Base-by-base conservation (phyloP, 306 rosid species). In the Clitoria ternatea region DNA sequence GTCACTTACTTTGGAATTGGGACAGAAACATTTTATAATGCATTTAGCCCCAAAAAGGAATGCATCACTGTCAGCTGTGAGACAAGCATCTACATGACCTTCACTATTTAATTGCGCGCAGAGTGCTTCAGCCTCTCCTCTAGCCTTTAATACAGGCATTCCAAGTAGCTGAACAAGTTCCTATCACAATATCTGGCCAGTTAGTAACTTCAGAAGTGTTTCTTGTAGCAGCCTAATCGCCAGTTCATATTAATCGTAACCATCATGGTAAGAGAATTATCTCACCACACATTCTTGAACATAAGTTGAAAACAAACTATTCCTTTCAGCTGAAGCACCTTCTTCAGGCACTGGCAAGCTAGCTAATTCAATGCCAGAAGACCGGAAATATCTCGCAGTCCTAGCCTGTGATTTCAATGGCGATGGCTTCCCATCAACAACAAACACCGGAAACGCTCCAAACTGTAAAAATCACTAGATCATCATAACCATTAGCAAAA, bases 121-220 rank as follows among this genome's bases (percentile, higher is more conserved):
- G 35, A 91, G 82, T 66, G 95, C 96, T 81, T 94, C 95, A 15
- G 99, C 99, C 81, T 91, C 99, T 69, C 99, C 99, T 74, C 86
- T 94, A 64, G 97, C 97, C 65, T 79, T 84, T 52, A 91, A 50
- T 56, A 91, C 86, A 63, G 99, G 99, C 84, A 91, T 83, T 77
- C 97, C 99, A 64, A 94, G 88, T 48, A 94, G 80, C 86, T 89
- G 82, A 52, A 86, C 80, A 23, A 90, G 92, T 75, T 90, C 97
- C 97, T 94, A 77, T 77, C 32, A 64, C 63, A 19, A 62, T 26
- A 69, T 73, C 47, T 42, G 6, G 37, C 12, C 76, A 54, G 49
- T 9, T 27, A 49, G 59, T 24, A 72, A 49, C 45, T 52, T 29
- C 60, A 54, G n/a, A 55, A 56, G 47, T 61, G 13, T 39, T 55